Conservation (phyloP, 345 rosid species). For the Mallotus nudiflorus region DNA sequence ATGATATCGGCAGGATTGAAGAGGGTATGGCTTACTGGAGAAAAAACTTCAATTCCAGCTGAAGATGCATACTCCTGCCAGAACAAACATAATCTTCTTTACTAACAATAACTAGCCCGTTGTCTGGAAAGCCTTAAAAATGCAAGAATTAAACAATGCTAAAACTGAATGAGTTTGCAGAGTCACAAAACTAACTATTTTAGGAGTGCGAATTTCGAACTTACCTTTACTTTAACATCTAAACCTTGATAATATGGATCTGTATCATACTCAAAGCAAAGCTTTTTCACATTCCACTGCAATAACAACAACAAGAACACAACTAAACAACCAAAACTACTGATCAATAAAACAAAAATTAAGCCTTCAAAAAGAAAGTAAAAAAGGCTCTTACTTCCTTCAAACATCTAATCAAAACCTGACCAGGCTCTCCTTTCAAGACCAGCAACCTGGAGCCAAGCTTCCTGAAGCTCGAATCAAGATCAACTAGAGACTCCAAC, state of each 20-base stretch:
- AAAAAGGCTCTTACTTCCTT: constrained; percentile 49
- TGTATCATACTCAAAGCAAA: constrained; percentile 85
- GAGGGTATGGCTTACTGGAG: constrained; percentile 89
- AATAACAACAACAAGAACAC: constrained; percentile 12
- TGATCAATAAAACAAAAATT: background rate
- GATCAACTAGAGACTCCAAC: constrained; percentile 73
- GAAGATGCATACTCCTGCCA: constrained; percentile 60
- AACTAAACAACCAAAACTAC: background rate
- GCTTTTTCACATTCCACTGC: constrained; percentile 76
- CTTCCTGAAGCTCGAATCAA: constrained; percentile 57
- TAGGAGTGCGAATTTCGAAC: background rate
- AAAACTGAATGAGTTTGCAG: background rate
- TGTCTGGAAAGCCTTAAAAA: background rate
- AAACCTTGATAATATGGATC: constrained; percentile 86
- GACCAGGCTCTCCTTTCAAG: constrained; percentile 61
- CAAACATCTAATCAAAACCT: constrained; percentile 69
- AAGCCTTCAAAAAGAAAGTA: background rate
- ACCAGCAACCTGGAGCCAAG: constrained; percentile 64
- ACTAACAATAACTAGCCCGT: background rate
- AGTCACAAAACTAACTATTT: background rate
- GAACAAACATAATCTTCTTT: background rate
- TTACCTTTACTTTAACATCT: constrained; percentile 68
- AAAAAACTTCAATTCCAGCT: constrained; percentile 69
- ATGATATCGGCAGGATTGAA: constrained; percentile 74
- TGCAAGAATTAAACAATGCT: too few relatives aligned